Conservation (phyloP, 192 early-diverging fungal species). For the Coemansia sp. region DNA sequence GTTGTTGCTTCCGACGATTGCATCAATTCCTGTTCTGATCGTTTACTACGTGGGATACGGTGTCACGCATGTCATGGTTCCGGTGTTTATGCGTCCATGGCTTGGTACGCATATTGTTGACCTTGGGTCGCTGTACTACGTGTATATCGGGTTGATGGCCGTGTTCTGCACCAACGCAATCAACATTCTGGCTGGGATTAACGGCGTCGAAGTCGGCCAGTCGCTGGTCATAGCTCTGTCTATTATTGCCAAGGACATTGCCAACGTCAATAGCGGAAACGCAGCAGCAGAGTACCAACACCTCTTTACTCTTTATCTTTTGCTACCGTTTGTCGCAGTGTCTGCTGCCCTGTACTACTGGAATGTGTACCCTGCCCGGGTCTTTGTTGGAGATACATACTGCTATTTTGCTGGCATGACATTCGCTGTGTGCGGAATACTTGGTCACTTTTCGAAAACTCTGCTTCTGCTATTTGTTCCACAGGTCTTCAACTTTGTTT, state of each 20-base stretch:
- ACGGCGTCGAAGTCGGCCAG: slow-evolving; percentile 95
- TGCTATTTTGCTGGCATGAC: slow-evolving; percentile 99
- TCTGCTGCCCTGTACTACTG: slow-evolving; percentile 75
- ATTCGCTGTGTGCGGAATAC: slow-evolving; percentile 94
- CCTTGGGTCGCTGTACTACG: slow-evolving; percentile 90
- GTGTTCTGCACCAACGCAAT: slow-evolving; percentile 98
- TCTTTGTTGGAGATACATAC: slow-evolving; percentile 96
- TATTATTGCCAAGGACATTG: slow-evolving; percentile 56
- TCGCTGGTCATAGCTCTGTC: slow-evolving; percentile 89
- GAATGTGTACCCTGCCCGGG: slow-evolving; percentile 90
- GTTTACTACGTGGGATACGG: slow-evolving; percentile 92
- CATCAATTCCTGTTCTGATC: slow-evolving; percentile 89
- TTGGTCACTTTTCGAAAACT: slow-evolving; percentile 92
- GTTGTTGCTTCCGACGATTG: slow-evolving; percentile 87
- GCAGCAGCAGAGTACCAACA: slow-evolving; percentile 73
- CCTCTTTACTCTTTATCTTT: slow-evolving; percentile 83
- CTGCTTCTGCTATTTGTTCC: slow-evolving; percentile 92
- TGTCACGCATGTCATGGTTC: slow-evolving; percentile 83
- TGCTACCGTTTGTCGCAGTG: slow-evolving; percentile 90
- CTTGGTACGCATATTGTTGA: slow-evolving; percentile 69
- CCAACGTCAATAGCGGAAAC: slow-evolving; percentile 32
- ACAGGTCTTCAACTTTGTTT: slow-evolving; percentile 97
- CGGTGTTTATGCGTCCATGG: slow-evolving; percentile 72
- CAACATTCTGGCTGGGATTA: slow-evolving; percentile 97
- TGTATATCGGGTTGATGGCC: slow-evolving; percentile 82